Evolutionary conservation across 2,329 filamentous ascomycete species (phyloP), one percentile per base, ranked within the genome.

Genomic region (Aspergillus aculeatus): DNA sequence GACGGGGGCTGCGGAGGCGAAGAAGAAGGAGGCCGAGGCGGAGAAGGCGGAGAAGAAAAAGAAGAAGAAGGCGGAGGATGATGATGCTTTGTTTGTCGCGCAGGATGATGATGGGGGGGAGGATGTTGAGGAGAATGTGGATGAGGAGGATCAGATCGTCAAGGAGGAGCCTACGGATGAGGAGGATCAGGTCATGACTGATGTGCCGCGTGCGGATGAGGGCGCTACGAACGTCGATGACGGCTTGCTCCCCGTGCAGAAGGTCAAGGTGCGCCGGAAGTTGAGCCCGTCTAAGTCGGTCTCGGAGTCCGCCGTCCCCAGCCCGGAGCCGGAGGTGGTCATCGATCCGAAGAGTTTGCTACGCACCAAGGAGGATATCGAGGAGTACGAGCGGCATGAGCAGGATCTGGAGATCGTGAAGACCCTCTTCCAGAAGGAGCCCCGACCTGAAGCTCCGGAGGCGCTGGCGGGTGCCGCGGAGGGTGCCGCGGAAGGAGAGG

Each of bases 121-220:
- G 23, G 62, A 63, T 6, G 23, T 4, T 5, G 63, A 60, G n/a
- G 58, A 61, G 12, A 26, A 35, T 14, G 58, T 54, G 19, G 60
- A 62, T 51, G 32, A 12, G 32, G 54, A 48, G 14, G 68, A 67
- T 50, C 70, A 77, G 12, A 72, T 69, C 12, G 78, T 86, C 65
- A 87, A 87, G 71, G 65, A 78, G 12, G 85, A 87, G 65, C 81
- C 81, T 9, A 71, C 68, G n/a, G 83, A 82, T 49, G 80, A 81
- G 5, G 79, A 82, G 52, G 75, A 74, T 55, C 65, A 75, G 14
- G 49, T 61, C 6, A 77, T 79, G 71, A 63, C 63, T 5, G 73
- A 77, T 60, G 65, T 68, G 14, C 71, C 75, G 26, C 66, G 64
- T 31, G 64, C 57, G 14, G 68, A 71, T 4, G 74, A 69, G 41